Evolutionary conservation across 2,329 filamentous ascomycete genomes (phyloP).

Genomic region (Hymenoscyphus fructigenus): DNA sequence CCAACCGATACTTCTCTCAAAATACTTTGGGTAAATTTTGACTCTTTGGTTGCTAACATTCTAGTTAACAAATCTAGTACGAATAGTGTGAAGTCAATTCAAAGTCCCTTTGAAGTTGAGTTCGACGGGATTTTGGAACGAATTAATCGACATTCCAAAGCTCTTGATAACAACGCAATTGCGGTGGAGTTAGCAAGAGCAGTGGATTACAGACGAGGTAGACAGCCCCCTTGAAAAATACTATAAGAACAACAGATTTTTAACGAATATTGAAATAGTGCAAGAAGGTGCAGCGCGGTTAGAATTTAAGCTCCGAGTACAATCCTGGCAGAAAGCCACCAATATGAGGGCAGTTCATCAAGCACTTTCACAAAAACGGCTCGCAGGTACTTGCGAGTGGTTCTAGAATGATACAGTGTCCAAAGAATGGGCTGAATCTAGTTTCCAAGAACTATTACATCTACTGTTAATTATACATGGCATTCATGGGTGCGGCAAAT

Average conservation of each 20-base stretch:
- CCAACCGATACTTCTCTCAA: neutral
- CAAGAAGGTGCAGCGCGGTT: neutral
- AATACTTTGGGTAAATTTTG: neutral
- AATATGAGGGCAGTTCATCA: neutral
- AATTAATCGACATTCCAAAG: neutral
- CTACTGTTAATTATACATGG: neutral
- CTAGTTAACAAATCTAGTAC: neutral
- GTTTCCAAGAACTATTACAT: neutral
- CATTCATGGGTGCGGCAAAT: constrained; percentile 1
- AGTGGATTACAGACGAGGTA: neutral
- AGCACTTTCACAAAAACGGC: neutral
- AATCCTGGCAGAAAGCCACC: neutral
- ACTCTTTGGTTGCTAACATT: too few relatives aligned
- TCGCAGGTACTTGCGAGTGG: constrained; percentile 1
- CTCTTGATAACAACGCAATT: neutral
- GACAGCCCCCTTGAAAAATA: too few relatives aligned
- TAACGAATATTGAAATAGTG: neutral
- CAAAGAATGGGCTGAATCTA: neutral
- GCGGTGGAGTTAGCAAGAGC: neutral
- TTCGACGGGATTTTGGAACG: neutral
- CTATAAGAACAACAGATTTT: too few relatives aligned
- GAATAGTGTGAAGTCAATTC: neutral
- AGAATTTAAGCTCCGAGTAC: neutral
- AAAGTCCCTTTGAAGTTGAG: neutral
- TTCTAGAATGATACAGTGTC: neutral